These are phyloP conservation scores for Cyberlindnera saturnus DNA, from an alignment of 805 yeast species.

Conservation along the genomic window DNA sequence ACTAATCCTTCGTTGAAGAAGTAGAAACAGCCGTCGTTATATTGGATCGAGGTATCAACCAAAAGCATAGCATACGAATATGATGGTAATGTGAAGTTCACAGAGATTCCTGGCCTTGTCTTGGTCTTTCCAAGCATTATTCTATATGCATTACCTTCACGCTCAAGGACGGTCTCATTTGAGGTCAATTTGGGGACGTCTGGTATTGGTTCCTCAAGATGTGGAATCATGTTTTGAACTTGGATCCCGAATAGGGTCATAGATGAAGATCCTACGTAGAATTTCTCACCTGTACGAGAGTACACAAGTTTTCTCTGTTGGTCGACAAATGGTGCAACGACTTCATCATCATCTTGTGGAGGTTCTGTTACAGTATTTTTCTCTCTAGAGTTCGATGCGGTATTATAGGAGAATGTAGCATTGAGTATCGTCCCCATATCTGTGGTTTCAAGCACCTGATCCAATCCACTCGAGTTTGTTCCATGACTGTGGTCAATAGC, in stretches of 20 bases:
- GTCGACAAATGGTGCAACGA: slow-evolving; percentile 66
- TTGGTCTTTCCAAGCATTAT: slow-evolving; percentile 64
- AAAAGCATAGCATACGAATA: slow-evolving; percentile 69
- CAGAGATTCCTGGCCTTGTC: slow-evolving; percentile 61
- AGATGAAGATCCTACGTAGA: slow-evolving; percentile 76
- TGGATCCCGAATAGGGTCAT: slow-evolving; percentile 79
- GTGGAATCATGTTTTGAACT: slow-evolving; percentile 54
- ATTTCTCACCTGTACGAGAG: slow-evolving; percentile 68
- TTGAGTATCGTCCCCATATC: slow-evolving; percentile 21
- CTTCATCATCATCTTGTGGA: slow-evolving; percentile 24
- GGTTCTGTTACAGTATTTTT: slow-evolving; percentile 1
- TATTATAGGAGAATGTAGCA: slow-evolving; percentile 22
- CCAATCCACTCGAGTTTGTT: slow-evolving; percentile 3
- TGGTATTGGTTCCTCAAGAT: slow-evolving; percentile 12
- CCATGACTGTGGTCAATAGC: neutral
- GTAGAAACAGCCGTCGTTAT: slow-evolving; percentile 80
- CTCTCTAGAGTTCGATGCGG: slow-evolving; percentile 18
- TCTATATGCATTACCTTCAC: slow-evolving; percentile 72
- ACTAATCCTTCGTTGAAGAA: slow-evolving; percentile 80
- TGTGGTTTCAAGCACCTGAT: slow-evolving; percentile 16
- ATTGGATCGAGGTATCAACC: slow-evolving; percentile 70
- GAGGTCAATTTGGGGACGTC: slow-evolving; percentile 12
- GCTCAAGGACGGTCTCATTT: slow-evolving; percentile 55
- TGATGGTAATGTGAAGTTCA: slow-evolving; percentile 68
- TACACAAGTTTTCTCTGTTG: slow-evolving; percentile 66